Percentiles rank a stretch among this genome's conserved stretches.
phyloP scores from a whole-genome alignment of 371 early-diverging fungal genomes.

The Apophysomyces trapeziformis region DNA sequence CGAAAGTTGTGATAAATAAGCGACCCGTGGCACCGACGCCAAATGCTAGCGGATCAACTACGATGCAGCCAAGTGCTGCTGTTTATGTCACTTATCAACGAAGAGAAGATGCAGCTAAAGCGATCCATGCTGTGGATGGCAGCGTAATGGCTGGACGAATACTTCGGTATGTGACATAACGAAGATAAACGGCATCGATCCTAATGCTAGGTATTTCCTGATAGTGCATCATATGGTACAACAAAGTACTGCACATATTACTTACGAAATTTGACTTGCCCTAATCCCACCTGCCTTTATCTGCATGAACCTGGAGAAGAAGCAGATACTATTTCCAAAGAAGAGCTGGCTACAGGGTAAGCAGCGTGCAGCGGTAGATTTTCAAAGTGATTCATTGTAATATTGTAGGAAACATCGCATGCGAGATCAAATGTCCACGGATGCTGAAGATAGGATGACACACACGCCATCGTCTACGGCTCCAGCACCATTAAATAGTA shows the following conservation, averaged over 20 bases:
- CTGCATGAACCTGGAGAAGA: conserved; percentile 96
- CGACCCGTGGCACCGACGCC: conserved; percentile 64
- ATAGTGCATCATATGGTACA: conserved; percentile 85
- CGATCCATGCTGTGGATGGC: conserved; percentile 93
- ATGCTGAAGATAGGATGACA: conserved; percentile 32
- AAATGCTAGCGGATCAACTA: conserved; percentile 45
- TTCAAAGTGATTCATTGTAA: neutral
- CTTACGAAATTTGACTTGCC: conserved; percentile 88
- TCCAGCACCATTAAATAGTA: neutral
- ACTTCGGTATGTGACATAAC: conserved; percentile 56
- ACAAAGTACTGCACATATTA: conserved; percentile 98
- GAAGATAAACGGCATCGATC: neutral
- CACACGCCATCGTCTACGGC: neutral
- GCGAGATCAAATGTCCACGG: conserved; percentile 55
- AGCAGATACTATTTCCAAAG: conserved; percentile 73
- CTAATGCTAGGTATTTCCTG: neutral
- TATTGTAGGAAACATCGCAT: conserved; percentile 58
- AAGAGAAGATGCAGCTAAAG: conserved; percentile 89
- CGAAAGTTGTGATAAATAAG: conserved; percentile 87
- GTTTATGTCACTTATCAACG: conserved; percentile 89
- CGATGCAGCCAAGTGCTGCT: conserved; percentile 65
- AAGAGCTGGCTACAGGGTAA: conserved; percentile 66
- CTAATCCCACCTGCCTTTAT: conserved; percentile 92
- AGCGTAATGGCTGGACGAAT: conserved; percentile 87
- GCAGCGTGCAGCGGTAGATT: conserved; percentile 4